Evolutionary conservation across 1,284 basidiomycete genomes (phyloP), one percentile per base, ranked within the genome.

Genomic region (Cryptococcus neoformans): DNA sequence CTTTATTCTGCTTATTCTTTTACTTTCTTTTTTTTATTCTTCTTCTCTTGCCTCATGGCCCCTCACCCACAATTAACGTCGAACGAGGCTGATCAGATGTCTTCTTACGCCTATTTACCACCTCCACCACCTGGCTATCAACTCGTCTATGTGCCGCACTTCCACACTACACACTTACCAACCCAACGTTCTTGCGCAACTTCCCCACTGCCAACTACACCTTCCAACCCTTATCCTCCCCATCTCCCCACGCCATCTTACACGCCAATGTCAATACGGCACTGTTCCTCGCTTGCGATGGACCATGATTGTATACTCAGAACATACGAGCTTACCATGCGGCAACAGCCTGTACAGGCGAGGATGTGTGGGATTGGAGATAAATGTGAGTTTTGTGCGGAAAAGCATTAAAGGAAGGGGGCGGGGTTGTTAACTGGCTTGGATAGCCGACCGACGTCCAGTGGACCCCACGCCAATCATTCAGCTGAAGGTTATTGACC

Each of bases 381-480:
- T 67, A 89, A 89, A 82, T 85, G 86, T 85, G 44, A 63, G 73
- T 69, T 55, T 34, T 56, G 46, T 38, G 51, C 21, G 21, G 21
- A 21, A 21, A 21, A 21, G 45, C 55, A 62, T 42, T 21, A 55
- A 53, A 34, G n/a, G 36, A 21, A 35, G 28, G 16, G 40, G 39
- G 5, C 28, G 28, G 28, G 28, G 36, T 36, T 12, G 17, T 3
- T 11, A 9, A 37, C 47, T 34, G 8, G 16, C 7, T 51, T 14
- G 41, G 41, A 40, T 75, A 92, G 91, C 91, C 58, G 90, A 97
- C 80, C 84, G 93, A 41, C 83, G 94, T 36, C 92, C 94, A 2
- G 92, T 98, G 70, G 92, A 97, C 80, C 94, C 95, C 0, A 92
- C 92, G 0, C 94, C 94, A 11, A 94, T 97, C 74, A 86, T 97